Base-by-base conservation (phyloP, 371 early-diverging fungal species). In the Mucor mucedo region DNA sequence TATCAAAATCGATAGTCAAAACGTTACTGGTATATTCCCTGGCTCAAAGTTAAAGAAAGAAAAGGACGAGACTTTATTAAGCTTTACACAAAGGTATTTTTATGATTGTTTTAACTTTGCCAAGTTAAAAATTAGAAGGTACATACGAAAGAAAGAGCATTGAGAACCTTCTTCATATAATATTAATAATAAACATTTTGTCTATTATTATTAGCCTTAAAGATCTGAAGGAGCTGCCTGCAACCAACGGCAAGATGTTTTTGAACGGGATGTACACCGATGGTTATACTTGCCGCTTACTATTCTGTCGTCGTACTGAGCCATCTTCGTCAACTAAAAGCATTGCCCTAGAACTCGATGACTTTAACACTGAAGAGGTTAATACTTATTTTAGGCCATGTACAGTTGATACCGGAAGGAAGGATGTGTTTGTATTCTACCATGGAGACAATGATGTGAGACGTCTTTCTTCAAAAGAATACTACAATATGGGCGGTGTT, bases 301-400 rank as follows among this genome's bases (percentile, higher is more conserved):
- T 40, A 54, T 54, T 54, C 28, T 14, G 27, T 53, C 28, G 53
- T 33, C 21, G 27, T 6, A 6, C 0, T 35, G 1, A 35, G 8
- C 35, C 35, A 35, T 35, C 35, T 35, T 8, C 8, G 8, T 8
- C 2, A 6, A 8, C 1, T 8, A 8, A 35, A 35, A 35, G 8
- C 8, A 8, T 35, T 35, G 4, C 35, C 6, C 8, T 35, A 8
- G 47, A 50, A 28, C 28, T 50, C 4, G 27, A 50, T 13, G 58
- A 47, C 33, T 58, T 58, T 14, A 47, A n/a, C 4, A 4, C 33
- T 32, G 60, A 52, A 0, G 60, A 60, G 40, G 39, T 60, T 0
- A 40, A 60, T 28, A 14, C 40, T 13, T 40, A 60, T 50, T 60
- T 60, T 40, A 50, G 60, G 8, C 52, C 60, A 27, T 60, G 60